Evolutionary conservation across 192 early-diverging fungal genomes (phyloP).

Genomic region (Pilobolus umbonatus): DNA sequence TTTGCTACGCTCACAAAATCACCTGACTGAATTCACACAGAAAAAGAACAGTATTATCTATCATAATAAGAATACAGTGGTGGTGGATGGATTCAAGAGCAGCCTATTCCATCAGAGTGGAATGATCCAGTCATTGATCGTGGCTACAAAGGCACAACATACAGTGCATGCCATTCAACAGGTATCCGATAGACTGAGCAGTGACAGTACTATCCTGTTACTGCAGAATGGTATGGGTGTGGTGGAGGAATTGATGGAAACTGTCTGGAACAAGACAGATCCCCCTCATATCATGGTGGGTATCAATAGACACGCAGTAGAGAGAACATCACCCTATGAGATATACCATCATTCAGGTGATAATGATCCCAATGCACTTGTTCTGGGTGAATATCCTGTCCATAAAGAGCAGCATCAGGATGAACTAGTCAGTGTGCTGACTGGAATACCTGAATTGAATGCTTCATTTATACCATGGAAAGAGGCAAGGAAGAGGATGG

Average conservation of each 20-base stretch:
- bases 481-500: slow-evolving; percentile 39
- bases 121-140: slow-evolving; percentile 40
- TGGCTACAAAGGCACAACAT: slow-evolving; percentile 63
- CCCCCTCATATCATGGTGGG: slow-evolving; percentile 14
- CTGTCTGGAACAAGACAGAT: not conserved
- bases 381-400: not conserved
- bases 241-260: slow-evolving; percentile 42
- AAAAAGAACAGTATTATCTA: slow-evolving; percentile 13
- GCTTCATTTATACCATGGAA: slow-evolving; percentile 33
- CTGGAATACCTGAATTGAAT: slow-evolving; percentile 23
- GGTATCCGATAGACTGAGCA: slow-evolving; percentile 36
- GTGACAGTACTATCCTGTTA: slow-evolving; percentile 45
- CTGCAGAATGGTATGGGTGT: slow-evolving; percentile 65
- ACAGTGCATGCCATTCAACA: slow-evolving; percentile 40
- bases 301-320: slow-evolving; percentile 24
- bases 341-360: slow-evolving; percentile 24
- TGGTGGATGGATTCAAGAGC: too few relatives aligned
- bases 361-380: slow-evolving; percentile 6
- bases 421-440: not conserved
- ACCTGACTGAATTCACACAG: slow-evolving; percentile 9
- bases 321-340: slow-evolving; percentile 20
- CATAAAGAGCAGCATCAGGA: not conserved
- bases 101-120: slow-evolving; percentile 37
- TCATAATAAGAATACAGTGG: not conserved
- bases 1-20: slow-evolving; percentile 39